Percentiles rank a stretch among this genome's conserved stretches.
phyloP scores from a whole-genome alignment of 1,284 basidiomycete species.

The Irpex lacteus region DNA sequence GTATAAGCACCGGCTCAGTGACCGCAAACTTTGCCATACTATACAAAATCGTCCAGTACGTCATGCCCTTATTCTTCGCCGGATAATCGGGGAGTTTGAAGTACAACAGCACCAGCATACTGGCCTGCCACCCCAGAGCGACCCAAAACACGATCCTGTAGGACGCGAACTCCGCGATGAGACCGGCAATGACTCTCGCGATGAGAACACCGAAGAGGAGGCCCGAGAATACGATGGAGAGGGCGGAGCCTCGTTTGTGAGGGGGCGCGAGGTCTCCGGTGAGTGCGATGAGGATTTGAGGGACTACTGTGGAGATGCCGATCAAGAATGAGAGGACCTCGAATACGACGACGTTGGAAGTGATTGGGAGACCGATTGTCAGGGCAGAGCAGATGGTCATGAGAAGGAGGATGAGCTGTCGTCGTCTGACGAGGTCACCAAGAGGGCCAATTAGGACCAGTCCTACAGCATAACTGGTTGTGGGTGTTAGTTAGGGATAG shows the following conservation, averaged over 20 bases:
- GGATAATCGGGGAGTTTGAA: constrained; percentile 50
- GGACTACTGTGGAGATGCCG: constrained; percentile 42
- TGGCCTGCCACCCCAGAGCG: constrained; percentile 37
- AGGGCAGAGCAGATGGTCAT: constrained; percentile 35
- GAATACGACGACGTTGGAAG: constrained; percentile 39
- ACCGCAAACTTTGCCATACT: constrained; percentile 45
- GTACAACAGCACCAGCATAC: constrained; percentile 37
- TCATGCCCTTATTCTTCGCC: constrained; percentile 38
- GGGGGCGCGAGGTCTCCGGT: constrained; percentile 52
- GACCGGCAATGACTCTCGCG: constrained; percentile 46
- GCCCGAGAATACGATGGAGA: constrained; percentile 50
- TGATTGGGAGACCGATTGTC: constrained; percentile 46
- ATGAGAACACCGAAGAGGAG: constrained; percentile 48
- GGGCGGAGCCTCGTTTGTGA: constrained; percentile 42
- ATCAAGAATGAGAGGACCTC: constrained; percentile 46
- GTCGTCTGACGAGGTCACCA: constrained; percentile 50
- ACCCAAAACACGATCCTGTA: constrained; percentile 50
- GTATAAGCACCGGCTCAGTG: constrained; percentile 50
- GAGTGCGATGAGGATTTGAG: constrained; percentile 48
- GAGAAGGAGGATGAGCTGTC: constrained; percentile 42
- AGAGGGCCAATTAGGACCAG: constrained; percentile 48
- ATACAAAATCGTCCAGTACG: constrained; percentile 43
- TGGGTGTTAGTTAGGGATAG: not conserved
- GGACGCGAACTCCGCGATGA: constrained; percentile 42
- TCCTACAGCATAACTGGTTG: constrained; percentile 39